Evolutionary conservation across 345 rosid genomes (phyloP).

Genomic region (Acer negundo): DNA sequence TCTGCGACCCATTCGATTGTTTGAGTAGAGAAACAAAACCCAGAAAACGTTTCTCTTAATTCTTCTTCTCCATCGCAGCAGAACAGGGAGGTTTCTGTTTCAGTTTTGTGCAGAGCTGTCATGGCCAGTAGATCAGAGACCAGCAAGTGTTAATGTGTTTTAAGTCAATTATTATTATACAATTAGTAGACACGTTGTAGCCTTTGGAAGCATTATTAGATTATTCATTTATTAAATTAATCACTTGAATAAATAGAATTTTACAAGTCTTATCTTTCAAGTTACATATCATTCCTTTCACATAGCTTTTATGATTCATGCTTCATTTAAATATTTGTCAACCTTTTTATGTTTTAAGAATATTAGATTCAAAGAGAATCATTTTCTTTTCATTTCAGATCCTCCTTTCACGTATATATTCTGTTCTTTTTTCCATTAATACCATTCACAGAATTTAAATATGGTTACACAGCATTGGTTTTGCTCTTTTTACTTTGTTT

Average conservation of each 20-base stretch:
- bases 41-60: neutral
- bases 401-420: too few species aligned
- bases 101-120: neutral
- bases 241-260: neutral
- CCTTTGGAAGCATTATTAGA: neutral
- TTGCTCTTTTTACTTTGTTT: too few species aligned
- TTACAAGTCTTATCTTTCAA: neutral
- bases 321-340: too few species aligned
- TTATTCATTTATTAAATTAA: neutral
- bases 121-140: neutral
- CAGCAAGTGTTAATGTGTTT: neutral
- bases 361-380: too few species aligned
- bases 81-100: neutral
- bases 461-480: neutral
- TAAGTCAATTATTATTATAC: too few species aligned
- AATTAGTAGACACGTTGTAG: neutral
- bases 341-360: too few species aligned
- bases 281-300: neutral
- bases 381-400: too few species aligned
- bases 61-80: neutral
- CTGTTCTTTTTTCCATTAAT: too few species aligned
- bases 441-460: neutral
- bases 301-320: too few species aligned
- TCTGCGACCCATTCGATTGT: conserved; percentile 33
- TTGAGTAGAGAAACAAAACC: neutral